These are phyloP conservation scores for Elsinoe batatas DNA, from an alignment of 2,329 filamentous ascomycete species.

Conservation along the genomic window DNA sequence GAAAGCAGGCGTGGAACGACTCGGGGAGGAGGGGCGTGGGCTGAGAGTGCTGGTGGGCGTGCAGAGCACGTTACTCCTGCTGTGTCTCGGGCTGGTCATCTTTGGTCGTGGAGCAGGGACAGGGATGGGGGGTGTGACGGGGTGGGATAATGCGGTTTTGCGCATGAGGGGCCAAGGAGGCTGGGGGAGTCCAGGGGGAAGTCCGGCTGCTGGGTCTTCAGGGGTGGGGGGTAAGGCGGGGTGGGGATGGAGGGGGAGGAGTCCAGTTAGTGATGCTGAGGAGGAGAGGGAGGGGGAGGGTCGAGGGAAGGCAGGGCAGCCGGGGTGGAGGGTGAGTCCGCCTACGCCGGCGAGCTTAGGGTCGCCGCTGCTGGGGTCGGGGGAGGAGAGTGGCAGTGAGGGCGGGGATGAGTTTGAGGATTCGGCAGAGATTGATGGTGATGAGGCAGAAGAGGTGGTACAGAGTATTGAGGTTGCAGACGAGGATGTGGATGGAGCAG, in stretches of 20 bases:
- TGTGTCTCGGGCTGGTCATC: constrained; percentile 78
- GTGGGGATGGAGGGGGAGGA: constrained; percentile 15
- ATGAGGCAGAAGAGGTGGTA: neutral
- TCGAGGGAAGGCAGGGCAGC: constrained; percentile 6
- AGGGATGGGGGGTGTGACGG: constrained; percentile 22
- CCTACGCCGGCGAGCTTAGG: constrained; percentile 12
- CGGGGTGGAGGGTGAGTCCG: constrained; percentile 2
- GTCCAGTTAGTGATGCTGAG: constrained; percentile 9
- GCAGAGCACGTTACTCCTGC: constrained; percentile 75
- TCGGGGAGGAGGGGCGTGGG: constrained; percentile 82
- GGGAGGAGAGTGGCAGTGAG: constrained; percentile 15
- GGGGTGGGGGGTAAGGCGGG: neutral
- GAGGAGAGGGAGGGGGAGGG: constrained; percentile 11
- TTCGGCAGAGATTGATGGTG: neutral
- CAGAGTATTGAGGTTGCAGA: neutral
- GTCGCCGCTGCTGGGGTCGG: neutral
- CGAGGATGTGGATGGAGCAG: constrained; percentile 20
- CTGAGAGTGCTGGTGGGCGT: constrained; percentile 88
- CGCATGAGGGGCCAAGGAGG: constrained; percentile 14
- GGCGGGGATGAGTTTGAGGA: constrained; percentile 10
- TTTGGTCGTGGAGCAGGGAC: constrained; percentile 40
- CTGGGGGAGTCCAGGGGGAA: constrained; percentile 11
- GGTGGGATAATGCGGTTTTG: constrained; percentile 9
- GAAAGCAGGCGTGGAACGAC: constrained; percentile 66
- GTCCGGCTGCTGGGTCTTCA: neutral